Base-by-base conservation (phyloP, 2,329 filamentous ascomycete species). In the Sclerotinia borealis region DNA sequence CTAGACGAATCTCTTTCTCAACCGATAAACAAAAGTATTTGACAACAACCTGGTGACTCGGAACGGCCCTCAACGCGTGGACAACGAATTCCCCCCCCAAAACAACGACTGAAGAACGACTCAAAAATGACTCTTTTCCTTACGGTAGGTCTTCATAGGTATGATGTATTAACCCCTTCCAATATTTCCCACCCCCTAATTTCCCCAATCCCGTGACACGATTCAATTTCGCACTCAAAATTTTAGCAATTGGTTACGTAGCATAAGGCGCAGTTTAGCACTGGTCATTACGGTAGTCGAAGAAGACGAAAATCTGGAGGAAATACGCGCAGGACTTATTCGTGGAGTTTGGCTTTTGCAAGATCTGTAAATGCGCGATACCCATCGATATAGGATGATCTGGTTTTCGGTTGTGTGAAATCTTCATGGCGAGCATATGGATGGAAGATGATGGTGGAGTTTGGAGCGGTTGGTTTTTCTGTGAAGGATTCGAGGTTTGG, bases 101-200 rank as follows among this genome's bases (percentile, higher is more conserved):
- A n/a, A n/a, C n/a, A n/a, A n/a, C n/a, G n/a, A n/a, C n/a, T n/a
- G 19, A 31, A 29, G 15, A 45, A 43, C 8, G 17, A 56, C 27
- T 25, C 43, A 7, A 5, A 56, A 47, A 6, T 22, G 22, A 49
- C 34, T 13, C 17, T 31, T 59, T 41, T 50, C 29, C 15, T 45
- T 29, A 61, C 60, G 65, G 71, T 72, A 70, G 65, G 71, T 72
- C 64, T 58, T 52, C 70, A 59, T 54, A 71, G 67, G 68, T 72
- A 72, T 70, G 55, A 56, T 60, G 56, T 60, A 59, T 67, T 52
- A 31, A 52, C 51, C 55, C 62, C 52, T 58, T 64, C 64, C 61
- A 60, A 43, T 54, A 13, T 51, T 41, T 47, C 51, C 25, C 37
- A 47, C 31, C 45, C 67, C 50, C 55, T 55, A 31, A 47, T 54